Evolutionary conservation across 1,284 basidiomycete species (phyloP).

Genomic region (Termitomyces sp.): DNA sequence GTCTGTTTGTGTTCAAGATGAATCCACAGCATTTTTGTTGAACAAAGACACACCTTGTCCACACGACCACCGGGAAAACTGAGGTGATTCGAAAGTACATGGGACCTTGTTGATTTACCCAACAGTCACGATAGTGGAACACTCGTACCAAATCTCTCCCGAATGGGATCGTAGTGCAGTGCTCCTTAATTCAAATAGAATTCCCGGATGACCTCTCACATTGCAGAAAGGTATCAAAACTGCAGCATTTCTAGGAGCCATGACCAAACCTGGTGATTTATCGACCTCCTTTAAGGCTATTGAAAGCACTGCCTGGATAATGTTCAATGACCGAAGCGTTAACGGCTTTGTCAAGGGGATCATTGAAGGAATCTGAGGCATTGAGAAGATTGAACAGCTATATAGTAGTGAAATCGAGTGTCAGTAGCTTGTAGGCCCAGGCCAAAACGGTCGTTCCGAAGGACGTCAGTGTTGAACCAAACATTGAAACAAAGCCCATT

Average conservation of each 20-base stretch:
- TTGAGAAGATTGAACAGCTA: neutral
- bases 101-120: neutral
- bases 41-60: slow-evolving; percentile 6
- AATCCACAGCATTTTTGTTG: neutral
- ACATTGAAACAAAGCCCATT: too few species aligned
- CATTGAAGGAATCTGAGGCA: slow-evolving; percentile 17
- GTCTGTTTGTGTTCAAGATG: slow-evolving; percentile 11
- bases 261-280: neutral
- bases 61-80: slow-evolving; percentile 77
- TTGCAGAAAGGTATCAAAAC: slow-evolving; percentile 76
- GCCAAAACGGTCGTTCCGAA: neutral
- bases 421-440: neutral
- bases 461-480: neutral
- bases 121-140: neutral
- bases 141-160: slow-evolving; percentile 72
- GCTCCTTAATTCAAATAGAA: slow-evolving; percentile 70
- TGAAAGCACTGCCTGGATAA: slow-evolving; percentile 38
- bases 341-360: slow-evolving; percentile 32
- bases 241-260: slow-evolving; percentile 44
- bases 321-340: slow-evolving; percentile 30
- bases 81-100: neutral
- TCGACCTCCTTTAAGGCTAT: slow-evolving; percentile 2
- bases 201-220: slow-evolving; percentile 56
- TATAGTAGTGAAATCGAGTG: neutral
- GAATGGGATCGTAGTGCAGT: slow-evolving; percentile 61